Percentiles rank a stretch among this genome's conserved stretches.
phyloP scores from a whole-genome alignment of 306 rosid species.

The Prunus davidiana region DNA sequence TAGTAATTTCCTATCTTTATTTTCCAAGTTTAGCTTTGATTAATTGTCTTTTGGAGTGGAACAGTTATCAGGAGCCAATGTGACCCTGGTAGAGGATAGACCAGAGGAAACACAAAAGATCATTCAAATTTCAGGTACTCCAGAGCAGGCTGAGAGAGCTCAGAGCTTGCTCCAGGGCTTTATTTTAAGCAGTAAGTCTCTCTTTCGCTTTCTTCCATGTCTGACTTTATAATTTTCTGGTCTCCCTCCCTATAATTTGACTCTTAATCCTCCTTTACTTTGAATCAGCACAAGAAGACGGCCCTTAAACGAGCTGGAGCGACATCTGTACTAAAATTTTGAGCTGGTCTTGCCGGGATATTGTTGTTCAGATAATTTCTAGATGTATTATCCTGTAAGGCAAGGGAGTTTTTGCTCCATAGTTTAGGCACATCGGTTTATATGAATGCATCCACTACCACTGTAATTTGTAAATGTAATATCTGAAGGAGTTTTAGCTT shows the following conservation, averaged over 20 bases:
- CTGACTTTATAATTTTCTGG: background rate
- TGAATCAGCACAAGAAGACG: conserved; percentile 94
- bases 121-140: conserved; percentile 90
- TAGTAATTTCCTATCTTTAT: conserved; percentile 8
- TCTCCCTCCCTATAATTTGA: background rate
- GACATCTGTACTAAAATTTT: conserved; percentile 16
- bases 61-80: conserved; percentile 96
- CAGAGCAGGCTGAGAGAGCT: conserved; percentile 96
- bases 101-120: conserved; percentile 71
- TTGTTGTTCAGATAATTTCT: background rate
- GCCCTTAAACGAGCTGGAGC: conserved; percentile 42
- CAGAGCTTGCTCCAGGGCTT: conserved; percentile 98
- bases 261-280: background rate
- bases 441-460: conserved; percentile 7
- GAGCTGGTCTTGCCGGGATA: conserved; percentile 16
- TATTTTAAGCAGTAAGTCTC: conserved; percentile 85
- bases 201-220: background rate
- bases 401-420: background rate
- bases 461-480: conserved; percentile 69
- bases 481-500: conserved; percentile 15
- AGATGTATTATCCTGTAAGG: conserved; percentile 3
- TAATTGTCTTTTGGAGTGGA: conserved; percentile 15
- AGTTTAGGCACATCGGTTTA: conserved; percentile 3
- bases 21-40: conserved; percentile 3
- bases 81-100: conserved; percentile 80